Evolutionary conservation across 371 early-diverging fungal species (phyloP), one percentile per base, ranked within the genome.

Genomic region (Mortierella sp.): DNA sequence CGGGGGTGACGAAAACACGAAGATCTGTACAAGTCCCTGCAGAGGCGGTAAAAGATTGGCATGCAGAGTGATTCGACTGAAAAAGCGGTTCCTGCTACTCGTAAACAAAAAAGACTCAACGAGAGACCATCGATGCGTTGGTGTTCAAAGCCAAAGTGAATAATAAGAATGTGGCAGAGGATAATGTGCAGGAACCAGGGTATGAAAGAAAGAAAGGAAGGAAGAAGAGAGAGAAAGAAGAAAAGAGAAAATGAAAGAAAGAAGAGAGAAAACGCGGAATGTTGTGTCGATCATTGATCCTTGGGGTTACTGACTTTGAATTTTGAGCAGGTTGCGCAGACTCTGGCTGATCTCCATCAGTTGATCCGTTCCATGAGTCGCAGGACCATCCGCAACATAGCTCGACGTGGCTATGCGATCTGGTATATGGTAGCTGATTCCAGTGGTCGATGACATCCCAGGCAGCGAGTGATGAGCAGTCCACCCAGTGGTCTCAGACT

Each of bases 331-430:
- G n/a, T 19, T 79, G 51, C 79, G 79, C 14, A 81, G 53, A 41
- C 46, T 77, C 60, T 79, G 72, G 40, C 79, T 79, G 43, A 81
- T 76, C 58, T 81, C 81, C 54, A 63, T 76, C 57, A 81, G 47
- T 24, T 62, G 62, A 34, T 67, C 63, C 29, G 43, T 43, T 1
- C 63, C 48, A 14, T 62, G 41, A 28, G 45, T 39, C 16, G 31
- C 53, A 22, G 57, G 13, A 31, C 24, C 57, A 3, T 60, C 43
- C 2, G 63, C 57, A 12, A 54, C 14, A 21, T 63, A 76, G 57
- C 71, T 55, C 54, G 79, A 66, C 13, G 79, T 81, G 5, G 77
- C 76, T 77, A 81, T 81, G 21, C 67, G 76, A 12, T 74, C 77
- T 3, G 81, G 79, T 25, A 81, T 60, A 34, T 71, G 64, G 57